A percentile compares a stretch with the other conserved stretches of the same genome.
phyloP scores from a whole-genome alignment of 2,329 filamentous ascomycete genomes.

The Penicillium sp. region DNA sequence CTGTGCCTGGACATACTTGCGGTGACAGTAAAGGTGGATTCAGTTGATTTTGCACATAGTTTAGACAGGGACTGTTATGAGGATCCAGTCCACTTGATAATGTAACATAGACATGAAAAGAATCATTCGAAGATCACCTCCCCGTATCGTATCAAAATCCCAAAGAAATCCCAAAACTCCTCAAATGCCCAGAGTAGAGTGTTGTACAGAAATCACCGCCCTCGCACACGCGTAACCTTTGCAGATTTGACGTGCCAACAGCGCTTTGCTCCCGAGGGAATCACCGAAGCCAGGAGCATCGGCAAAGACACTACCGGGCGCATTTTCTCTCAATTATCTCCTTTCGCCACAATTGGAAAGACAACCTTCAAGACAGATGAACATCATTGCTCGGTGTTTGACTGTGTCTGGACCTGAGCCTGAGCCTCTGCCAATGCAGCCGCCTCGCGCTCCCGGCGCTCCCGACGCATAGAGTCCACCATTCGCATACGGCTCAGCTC shows the following conservation, averaged over 20 bases:
- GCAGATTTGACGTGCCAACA: too few species aligned
- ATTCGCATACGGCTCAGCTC: constrained; percentile 65
- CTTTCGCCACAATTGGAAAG: too few species aligned
- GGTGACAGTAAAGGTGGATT: too few species aligned
- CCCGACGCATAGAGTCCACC: constrained; percentile 48
- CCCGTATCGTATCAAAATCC: neutral
- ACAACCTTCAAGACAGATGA: neutral
- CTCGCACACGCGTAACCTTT: constrained; percentile 11
- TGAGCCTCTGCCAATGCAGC: constrained; percentile 18
- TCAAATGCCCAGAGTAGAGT: constrained; percentile 31
- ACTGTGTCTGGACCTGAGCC: constrained; percentile 13
- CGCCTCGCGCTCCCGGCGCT: constrained; percentile 37
- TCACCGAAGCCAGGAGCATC: too few species aligned
- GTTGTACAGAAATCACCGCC: constrained; percentile 24
- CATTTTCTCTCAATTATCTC: too few species aligned
- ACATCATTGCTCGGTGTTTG: constrained; percentile 18
- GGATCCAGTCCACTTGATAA: constrained; percentile 2
- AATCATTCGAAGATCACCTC: neutral
- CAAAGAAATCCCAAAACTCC: constrained; percentile 23
- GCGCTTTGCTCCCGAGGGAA: too few species aligned
- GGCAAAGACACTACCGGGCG: too few species aligned
- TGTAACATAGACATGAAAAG: constrained; percentile 9
- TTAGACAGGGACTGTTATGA: neutral
- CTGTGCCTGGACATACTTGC: neutral
- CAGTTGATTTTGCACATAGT: neutral